Percentiles rank a stretch among this genome's conserved stretches.
These are phyloP conservation scores for Cucurbita maxima DNA, from an alignment of 306 rosid genomes.

Conservation along the genomic window DNA sequence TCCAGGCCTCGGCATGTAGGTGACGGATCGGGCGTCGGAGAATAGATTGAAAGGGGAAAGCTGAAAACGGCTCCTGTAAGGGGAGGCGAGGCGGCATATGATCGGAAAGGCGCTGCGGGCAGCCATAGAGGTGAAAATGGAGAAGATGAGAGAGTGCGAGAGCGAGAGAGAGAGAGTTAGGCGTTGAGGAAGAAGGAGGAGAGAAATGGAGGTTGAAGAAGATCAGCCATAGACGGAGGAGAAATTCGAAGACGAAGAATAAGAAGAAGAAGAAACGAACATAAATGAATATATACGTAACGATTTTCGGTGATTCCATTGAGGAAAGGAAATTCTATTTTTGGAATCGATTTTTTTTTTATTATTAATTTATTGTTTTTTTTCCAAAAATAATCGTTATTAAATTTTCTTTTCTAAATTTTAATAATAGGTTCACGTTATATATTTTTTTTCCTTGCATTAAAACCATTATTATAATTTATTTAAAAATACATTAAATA, in stretches of 20 bases:
- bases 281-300: neutral
- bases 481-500: no score
- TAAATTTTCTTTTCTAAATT: no score
- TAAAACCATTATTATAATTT: no score
- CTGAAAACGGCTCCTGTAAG: neutral
- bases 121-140: neutral
- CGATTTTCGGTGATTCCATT: neutral
- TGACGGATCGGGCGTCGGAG: neutral
- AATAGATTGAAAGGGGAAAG: neutral
- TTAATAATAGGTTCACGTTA: no score
- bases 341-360: neutral
- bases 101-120: neutral
- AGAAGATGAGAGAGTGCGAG: neutral
- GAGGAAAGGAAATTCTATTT: neutral
- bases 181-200: neutral
- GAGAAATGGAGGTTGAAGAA: neutral
- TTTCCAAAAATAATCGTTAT: no score
- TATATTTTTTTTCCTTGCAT: no score
- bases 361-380: no score
- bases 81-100: neutral
- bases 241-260: neutral
- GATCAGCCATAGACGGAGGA: neutral
- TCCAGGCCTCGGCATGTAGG: conserved; percentile 3
- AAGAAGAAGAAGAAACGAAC: neutral
- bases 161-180: neutral